Base-by-base conservation (phyloP, 148 eudicot genomes). In the Oxyria digyna region DNA sequence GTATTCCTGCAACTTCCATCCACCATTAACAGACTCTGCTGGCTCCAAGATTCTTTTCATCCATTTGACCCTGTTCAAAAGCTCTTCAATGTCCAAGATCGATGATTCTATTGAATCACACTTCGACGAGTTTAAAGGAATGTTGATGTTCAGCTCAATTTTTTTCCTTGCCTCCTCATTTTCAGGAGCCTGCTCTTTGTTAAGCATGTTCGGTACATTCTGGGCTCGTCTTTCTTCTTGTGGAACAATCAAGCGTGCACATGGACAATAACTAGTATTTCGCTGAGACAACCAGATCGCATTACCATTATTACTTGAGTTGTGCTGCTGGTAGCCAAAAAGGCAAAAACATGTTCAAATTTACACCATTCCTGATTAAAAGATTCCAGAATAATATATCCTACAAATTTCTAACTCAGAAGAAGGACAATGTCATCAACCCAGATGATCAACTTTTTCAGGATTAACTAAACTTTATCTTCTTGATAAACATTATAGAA, bases 41-140 rank as follows among this genome's bases (percentile, higher is more conserved):
- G 14, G 52, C 72, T 83, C 78, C 69, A 91, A 43, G 48, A 85
- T 72, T 21, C 62, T 70, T 72, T 81, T 83, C 49, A 87, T 71
- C 92, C 91, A 83, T 62, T 86, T 83, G 20, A 91, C 77, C 73
- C 74, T 82, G 81, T 76, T 86, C 26, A 75, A 74, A 70, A 83
- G 87, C 70, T 88, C 94, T 78, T 87, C 91, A 64, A 90, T 70
- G 69, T 84, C 94, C 69, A 81, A 0, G 40, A 87, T n/a, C 41
- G 80, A 33, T 15, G 91, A 82, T 43, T 85, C 91, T 20, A 83
- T 38, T 33, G 81, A 77, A 72, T 84, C 84, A 35, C 77, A 75
- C 49, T 32, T 29, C 57, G 71, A 80, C 41, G 71, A 80, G 73
- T 82, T 88, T n/a, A 87, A 63, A 41, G 70, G 42, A 6, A 35